These are phyloP conservation scores for Aureobasidium pullulans DNA, from an alignment of 2,329 filamentous ascomycete species.

Conservation along the genomic window DNA sequence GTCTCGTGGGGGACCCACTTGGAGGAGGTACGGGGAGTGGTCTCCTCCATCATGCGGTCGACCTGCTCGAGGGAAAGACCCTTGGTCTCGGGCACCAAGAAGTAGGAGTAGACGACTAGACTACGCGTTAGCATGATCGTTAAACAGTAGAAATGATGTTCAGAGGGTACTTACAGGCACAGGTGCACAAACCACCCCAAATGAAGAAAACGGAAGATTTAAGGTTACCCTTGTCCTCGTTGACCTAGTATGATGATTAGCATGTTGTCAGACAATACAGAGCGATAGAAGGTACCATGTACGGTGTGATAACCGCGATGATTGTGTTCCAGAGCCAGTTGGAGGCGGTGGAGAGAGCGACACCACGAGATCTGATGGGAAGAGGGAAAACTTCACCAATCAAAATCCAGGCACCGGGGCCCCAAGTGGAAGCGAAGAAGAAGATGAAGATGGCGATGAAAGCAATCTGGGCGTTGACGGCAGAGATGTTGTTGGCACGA, in stretches of 20 bases:
- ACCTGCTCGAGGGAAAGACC: constrained; percentile 72
- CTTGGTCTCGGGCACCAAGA: constrained; percentile 50
- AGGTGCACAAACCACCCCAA: constrained; percentile 22
- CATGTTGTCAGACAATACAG: too few relatives aligned
- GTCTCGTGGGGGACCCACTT: constrained; percentile 68
- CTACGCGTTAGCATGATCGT: too few relatives aligned
- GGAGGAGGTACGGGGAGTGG: constrained; percentile 65
- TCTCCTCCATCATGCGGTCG: constrained; percentile 85
- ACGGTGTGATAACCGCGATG: constrained; percentile 34
- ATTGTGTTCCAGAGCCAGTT: constrained; percentile 80
- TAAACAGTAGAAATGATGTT: too few relatives aligned
- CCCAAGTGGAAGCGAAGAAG: constrained; percentile 87
- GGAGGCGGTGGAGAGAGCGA: constrained; percentile 76
- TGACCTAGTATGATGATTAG: neutral
- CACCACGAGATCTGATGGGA: constrained; percentile 79
- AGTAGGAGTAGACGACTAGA: constrained; percentile 57
- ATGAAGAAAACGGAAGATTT: constrained; percentile 37
- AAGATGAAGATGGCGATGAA: constrained; percentile 92
- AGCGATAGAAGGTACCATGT: neutral
- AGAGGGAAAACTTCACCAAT: constrained; percentile 89
- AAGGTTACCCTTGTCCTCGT: neutral
- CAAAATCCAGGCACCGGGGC: constrained; percentile 62
- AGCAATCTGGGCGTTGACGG: constrained; percentile 62
- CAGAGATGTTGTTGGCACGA: constrained; percentile 37
- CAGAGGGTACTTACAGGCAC: neutral